Conservation (phyloP, 1,284 basidiomycete genomes). For the Cystobasidiaceae sp. region DNA sequence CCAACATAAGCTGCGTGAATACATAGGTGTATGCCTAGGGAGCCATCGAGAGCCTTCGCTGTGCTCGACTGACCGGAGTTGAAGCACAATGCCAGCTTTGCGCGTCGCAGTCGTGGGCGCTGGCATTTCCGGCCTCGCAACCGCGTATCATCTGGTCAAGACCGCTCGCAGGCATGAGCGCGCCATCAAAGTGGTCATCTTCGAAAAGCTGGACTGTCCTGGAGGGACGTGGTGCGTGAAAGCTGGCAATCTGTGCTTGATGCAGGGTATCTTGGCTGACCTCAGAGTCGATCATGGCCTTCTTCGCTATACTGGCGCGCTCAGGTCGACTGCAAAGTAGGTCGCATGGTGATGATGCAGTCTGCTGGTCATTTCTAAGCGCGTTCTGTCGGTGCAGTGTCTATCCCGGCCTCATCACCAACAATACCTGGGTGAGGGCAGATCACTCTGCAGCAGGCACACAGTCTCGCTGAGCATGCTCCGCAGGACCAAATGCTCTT, state of each 20-base stretch:
- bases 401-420: constrained; percentile 36
- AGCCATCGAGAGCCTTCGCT: too few species aligned
- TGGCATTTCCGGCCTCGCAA: constrained; percentile 46
- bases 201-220: constrained; percentile 41
- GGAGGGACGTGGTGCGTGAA: constrained; percentile 47
- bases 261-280: not conserved
- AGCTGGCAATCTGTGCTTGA: not conserved
- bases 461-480: not conserved
- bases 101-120: constrained; percentile 46
- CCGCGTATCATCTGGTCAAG: constrained; percentile 42
- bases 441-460: not conserved
- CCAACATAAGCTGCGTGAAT: not conserved
- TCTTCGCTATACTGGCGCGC: not conserved
- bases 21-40: too few species aligned
- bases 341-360: not conserved
- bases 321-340: constrained; percentile 15
- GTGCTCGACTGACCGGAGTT: not conserved
- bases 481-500: constrained; percentile 21
- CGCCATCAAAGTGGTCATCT: constrained; percentile 46
- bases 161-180: constrained; percentile 39
- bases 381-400: not conserved
- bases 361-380: not conserved
- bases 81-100: not conserved
- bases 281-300: not conserved
- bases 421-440: constrained; percentile 38